Conservation (phyloP, 352 stramenopile species). For the Globisporangium nodosum region DNA sequence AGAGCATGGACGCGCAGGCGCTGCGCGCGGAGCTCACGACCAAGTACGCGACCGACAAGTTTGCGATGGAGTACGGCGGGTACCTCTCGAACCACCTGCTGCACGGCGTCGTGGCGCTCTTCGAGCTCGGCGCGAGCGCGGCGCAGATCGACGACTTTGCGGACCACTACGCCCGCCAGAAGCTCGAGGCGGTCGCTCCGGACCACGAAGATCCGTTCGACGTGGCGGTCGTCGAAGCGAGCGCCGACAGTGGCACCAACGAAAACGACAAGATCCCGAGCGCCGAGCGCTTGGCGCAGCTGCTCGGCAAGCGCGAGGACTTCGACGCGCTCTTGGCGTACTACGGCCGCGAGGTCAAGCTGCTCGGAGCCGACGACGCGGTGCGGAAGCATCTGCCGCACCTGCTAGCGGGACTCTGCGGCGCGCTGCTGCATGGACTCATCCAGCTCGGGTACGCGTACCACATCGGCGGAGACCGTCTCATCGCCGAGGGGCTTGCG, state of each 20-base stretch:
- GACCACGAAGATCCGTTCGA: conserved; percentile 12
- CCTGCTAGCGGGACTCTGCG: conserved; percentile 22
- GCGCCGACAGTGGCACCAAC: neutral
- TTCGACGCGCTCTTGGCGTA: conserved; percentile 29
- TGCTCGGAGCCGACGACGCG: conserved; percentile 15
- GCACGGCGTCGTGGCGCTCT: conserved; percentile 25
- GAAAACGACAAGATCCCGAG: neutral
- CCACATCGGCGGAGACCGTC: conserved; percentile 19
- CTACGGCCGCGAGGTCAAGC: conserved; percentile 26
- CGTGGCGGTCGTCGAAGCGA: conserved; percentile 2
- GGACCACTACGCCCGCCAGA: conserved; percentile 16
- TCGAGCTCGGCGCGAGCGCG: conserved; percentile 19
- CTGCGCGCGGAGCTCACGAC: conserved; percentile 21
- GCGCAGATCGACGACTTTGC: conserved; percentile 20
- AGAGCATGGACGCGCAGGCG: neutral
- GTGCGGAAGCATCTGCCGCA: conserved; percentile 22
- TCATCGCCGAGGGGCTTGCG: conserved; percentile 25
- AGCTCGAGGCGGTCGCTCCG: conserved; percentile 11
- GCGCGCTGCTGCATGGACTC: conserved; percentile 28
- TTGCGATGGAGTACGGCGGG: conserved; percentile 29
- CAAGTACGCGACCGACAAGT: conserved; percentile 27
- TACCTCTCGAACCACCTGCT: conserved; percentile 36
- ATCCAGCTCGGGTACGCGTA: conserved; percentile 36
- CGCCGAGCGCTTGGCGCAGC: conserved; percentile 7
- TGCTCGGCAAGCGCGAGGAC: conserved; percentile 21